Evolutionary conservation across 164 flowering plant genomes (phyloP).

Genomic region (Macadamia integrifolia): DNA sequence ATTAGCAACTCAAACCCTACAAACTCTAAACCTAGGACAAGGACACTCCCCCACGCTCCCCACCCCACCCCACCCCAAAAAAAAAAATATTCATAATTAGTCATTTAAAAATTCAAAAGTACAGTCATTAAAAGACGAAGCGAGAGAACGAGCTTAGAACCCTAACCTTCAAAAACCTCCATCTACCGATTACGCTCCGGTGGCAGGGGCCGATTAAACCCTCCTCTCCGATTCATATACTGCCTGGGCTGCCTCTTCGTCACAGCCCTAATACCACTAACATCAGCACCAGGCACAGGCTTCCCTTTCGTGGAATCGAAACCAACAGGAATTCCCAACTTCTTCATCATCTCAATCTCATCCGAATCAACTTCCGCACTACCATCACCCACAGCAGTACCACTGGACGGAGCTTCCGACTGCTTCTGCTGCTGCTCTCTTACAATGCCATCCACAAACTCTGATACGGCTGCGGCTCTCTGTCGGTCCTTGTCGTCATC

Average conservation of each 20-base stretch:
- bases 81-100: too few relatives aligned
- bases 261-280: constrained; percentile 71
- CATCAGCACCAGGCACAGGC: constrained; percentile 78
- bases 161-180: constrained; percentile 11
- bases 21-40: too few relatives aligned
- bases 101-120: too few relatives aligned
- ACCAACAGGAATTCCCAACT: constrained; percentile 78
- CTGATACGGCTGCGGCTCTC: constrained; percentile 28
- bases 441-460: constrained; percentile 49
- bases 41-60: too few relatives aligned
- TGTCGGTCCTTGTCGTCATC: constrained; percentile 28
- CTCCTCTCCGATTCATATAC: constrained; percentile 96
- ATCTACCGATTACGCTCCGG: constrained; percentile 66
- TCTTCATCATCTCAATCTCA: constrained; percentile 89
- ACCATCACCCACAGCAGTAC: constrained; percentile 6
- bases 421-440: constrained; percentile 39
- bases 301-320: constrained; percentile 96
- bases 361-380: constrained; percentile 38
- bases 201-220: constrained; percentile 92
- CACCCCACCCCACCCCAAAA: too few relatives aligned
- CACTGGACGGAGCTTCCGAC: constrained; percentile 10
- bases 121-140: too few relatives aligned
- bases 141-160: too few relatives aligned
- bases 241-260: constrained; percentile 93
- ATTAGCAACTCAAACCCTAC: too few relatives aligned